A percentile compares a stretch with the other conserved stretches of the same genome.
phyloP scores from a whole-genome alignment of 2,329 filamentous ascomycete species.

The Dactylellina drechsleri region DNA sequence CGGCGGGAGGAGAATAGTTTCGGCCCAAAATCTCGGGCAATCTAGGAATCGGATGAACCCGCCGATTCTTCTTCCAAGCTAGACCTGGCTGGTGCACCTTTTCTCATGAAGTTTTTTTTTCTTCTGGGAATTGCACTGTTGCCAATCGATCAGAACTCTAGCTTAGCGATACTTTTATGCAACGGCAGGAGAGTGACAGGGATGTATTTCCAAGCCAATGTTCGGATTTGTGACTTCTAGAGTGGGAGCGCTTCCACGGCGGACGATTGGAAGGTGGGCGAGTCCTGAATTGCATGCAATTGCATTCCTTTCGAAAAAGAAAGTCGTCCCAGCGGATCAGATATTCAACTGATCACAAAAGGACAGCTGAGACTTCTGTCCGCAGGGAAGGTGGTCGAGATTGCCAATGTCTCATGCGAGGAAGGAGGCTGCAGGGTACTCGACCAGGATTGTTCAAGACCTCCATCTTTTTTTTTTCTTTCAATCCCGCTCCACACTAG shows the following conservation, averaged over 20 bases:
- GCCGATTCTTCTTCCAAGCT: conserved; percentile 15
- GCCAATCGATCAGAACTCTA: conserved; percentile 5
- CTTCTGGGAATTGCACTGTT: not conserved
- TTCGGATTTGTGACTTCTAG: conserved; percentile 12
- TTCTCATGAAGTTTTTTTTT: conserved; percentile 34
- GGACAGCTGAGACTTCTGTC: conserved; percentile 18
- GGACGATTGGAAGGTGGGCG: conserved; percentile 24
- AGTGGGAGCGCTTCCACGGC: conserved; percentile 28
- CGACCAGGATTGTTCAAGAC: conserved; percentile 4
- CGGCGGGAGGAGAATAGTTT: conserved; percentile 10
- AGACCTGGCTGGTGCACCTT: conserved; percentile 4
- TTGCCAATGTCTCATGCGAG: conserved; percentile 16
- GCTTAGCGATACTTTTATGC: conserved; percentile 39
- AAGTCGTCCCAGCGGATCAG: conserved; percentile 42
- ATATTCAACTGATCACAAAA: conserved; percentile 48
- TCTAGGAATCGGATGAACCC: conserved; percentile 37
- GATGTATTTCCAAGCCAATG: conserved; percentile 22
- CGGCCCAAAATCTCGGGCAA: conserved; percentile 6
- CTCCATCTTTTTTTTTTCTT: no score
- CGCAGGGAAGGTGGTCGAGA: conserved; percentile 38
- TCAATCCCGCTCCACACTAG: no score
- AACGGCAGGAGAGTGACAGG: conserved; percentile 30
- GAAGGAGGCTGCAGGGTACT: conserved; percentile 22
- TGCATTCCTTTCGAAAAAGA: conserved; percentile 20
- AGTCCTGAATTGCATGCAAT: not conserved